Evolutionary conservation across 352 stramenopile genomes (phyloP), one percentile per base, ranked within the genome.

Genomic region (Peronospora destructor): DNA sequence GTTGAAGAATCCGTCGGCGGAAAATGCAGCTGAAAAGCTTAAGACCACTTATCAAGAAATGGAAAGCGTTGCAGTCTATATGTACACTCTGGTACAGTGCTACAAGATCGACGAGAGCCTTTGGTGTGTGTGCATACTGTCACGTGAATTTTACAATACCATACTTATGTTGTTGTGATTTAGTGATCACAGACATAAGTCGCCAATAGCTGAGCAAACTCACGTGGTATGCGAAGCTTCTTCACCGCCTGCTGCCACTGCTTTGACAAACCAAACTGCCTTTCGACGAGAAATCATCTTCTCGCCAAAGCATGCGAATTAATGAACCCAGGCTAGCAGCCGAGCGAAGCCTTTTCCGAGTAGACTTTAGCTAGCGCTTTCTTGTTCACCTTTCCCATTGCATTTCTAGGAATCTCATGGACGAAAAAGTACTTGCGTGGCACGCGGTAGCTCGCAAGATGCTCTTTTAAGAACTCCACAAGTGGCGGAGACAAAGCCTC

Each of bases 331-430:
- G 16, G 6, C 7, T 34, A 11, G 17, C 36, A 8, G 11, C 36
- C 17, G 11, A 29, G 32, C 23, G 34, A 60, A 35, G 30, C 19
- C 39, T 63, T 40, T 14, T 63, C 59, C 12, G 41, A 53, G 45
- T 71, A 76, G 13, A 65, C 54, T 23, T 49, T 58, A 14, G 71
- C 68, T 13, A 96, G 66, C 52, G 84, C 49, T 71, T 96, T 97
- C 58, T 97, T 97, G 69, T 95, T 95, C 43, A 97, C 78, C 52
- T 97, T 97, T 26, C 87, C 87, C 87, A 97, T 97, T 2, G 87
- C 85, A 54, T 97, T 97, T 41, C 95, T 94, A 13, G 87, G 84
- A 44, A 96, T 92, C 34, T 74, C 63, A 7, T 90, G 63, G 6
- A 95, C 70, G 21, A 95, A 66, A 36, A 89, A 74, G 38, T 93